phyloP scores from a whole-genome alignment of 1,139 yeast species.

The Kodamaea anthophila region DNA sequence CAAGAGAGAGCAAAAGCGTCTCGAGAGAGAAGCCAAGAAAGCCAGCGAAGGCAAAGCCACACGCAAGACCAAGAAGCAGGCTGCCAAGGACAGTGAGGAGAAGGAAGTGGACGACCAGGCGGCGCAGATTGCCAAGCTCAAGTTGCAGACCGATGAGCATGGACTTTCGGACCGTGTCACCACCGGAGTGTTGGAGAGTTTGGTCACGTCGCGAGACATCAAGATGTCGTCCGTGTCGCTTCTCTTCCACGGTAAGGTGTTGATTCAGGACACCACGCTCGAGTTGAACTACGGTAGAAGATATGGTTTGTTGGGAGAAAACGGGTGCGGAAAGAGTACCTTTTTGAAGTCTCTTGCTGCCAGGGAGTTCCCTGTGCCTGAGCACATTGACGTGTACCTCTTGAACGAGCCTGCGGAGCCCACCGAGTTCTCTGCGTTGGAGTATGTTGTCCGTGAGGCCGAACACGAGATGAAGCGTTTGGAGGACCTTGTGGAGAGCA shows the following conservation, averaged over 20 bases:
- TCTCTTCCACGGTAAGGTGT: conserved; percentile 95
- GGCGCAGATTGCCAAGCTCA: conserved; percentile 75
- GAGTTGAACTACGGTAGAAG: conserved; percentile 97
- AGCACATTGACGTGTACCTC: conserved; percentile 80
- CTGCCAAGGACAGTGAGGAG: conserved; percentile 53
- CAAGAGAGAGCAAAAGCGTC: conserved; percentile 86
- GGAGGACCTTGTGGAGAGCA: conserved; percentile 87
- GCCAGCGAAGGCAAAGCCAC: conserved; percentile 70
- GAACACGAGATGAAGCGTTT: conserved; percentile 85
- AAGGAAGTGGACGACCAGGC: conserved; percentile 60
- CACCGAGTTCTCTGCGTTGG: conserved; percentile 84
- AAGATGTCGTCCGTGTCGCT: conserved; percentile 86
- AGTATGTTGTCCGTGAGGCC: conserved; percentile 96
- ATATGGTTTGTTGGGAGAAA: conserved; percentile 94
- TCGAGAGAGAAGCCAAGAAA: conserved; percentile 57
- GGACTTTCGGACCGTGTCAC: conserved; percentile 96
- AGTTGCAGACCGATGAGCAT: conserved; percentile 86
- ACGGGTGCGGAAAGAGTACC: conserved; percentile 99
- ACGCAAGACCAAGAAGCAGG: conserved; percentile 54
- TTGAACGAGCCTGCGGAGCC: conserved; percentile 98
- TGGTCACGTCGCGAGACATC: conserved; percentile 88
- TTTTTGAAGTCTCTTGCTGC: conserved; percentile 89
- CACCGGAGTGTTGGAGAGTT: conserved; percentile 91
- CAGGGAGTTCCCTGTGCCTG: conserved; percentile 94
- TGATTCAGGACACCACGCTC: conserved; percentile 83